Percentiles rank a stretch among this genome's conserved stretches.
Evolutionary conservation across 345 rosid species (phyloP).

Genomic region (Brassica cretica): DNA sequence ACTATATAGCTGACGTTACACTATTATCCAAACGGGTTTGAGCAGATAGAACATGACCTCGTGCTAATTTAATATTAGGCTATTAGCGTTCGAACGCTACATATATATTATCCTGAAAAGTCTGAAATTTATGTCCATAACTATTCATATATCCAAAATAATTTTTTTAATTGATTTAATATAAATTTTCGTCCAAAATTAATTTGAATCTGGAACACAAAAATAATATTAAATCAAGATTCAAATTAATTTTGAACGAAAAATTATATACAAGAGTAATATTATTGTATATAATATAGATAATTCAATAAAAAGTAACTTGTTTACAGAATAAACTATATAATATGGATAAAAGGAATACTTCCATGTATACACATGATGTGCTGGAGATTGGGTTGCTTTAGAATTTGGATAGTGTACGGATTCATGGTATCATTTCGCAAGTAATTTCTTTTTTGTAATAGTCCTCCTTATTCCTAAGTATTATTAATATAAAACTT

Average conservation of each 20-base stretch:
- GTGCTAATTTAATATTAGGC: background rate
- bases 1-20: slow-evolving; percentile 10
- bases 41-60: background rate
- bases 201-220: no score
- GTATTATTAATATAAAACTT: background rate
- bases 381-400: slow-evolving; percentile 26
- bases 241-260: no score
- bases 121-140: background rate
- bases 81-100: background rate
- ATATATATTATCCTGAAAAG: background rate
- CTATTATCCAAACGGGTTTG: background rate
- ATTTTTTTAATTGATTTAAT: no score
- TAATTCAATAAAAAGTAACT: background rate
- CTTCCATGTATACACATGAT: background rate
- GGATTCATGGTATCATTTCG: slow-evolving; percentile 8
- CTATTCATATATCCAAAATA: no score
- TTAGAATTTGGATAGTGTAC: slow-evolving; percentile 21
- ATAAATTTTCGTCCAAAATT: no score
- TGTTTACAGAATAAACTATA: background rate
- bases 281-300: background rate
- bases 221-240: no score
- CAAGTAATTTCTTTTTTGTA: slow-evolving; percentile 2
- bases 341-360: background rate
- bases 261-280: background rate
- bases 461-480: background rate